Percentiles rank a stretch among this genome's conserved stretches.
phyloP scores from a whole-genome alignment of 306 rosid genomes.

The Quercus ilex region DNA sequence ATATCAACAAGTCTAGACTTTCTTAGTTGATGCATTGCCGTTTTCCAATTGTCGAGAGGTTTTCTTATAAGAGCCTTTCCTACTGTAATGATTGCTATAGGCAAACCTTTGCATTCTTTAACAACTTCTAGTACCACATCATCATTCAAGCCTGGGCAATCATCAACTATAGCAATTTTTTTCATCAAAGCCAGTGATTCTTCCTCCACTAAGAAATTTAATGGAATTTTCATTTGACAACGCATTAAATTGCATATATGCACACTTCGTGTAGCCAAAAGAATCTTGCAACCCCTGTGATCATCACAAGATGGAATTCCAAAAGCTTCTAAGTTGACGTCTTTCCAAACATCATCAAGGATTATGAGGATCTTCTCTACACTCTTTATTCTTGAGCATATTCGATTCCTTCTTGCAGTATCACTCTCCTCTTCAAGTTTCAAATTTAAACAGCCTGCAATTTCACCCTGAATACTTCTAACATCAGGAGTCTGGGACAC shows the following conservation, averaged over 20 bases:
- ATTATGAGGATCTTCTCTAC: constrained; percentile 13
- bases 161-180: neutral
- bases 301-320: neutral
- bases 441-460: constrained; percentile 13
- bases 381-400: neutral
- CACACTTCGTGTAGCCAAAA: neutral
- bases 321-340: neutral
- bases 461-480: neutral
- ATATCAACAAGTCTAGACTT: neutral
- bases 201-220: neutral
- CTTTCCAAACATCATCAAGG: constrained; percentile 26
- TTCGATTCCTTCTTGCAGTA: neutral
- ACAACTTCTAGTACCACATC: neutral
- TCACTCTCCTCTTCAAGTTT: rapidly evolving
- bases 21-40: neutral
- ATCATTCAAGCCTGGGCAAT: neutral
- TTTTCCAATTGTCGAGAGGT: neutral
- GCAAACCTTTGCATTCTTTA: constrained; percentile 19
- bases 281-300: neutral
- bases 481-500: rapidly evolving
- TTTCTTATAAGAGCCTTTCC: neutral
- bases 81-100: neutral
- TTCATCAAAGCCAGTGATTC: constrained; percentile 7
- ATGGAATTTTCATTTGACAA: neutral
- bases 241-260: neutral